Evolutionary conservation across 108 stramenopile species (phyloP), one percentile per base, ranked within the genome.

Genomic region (Seminavis robusta): DNA sequence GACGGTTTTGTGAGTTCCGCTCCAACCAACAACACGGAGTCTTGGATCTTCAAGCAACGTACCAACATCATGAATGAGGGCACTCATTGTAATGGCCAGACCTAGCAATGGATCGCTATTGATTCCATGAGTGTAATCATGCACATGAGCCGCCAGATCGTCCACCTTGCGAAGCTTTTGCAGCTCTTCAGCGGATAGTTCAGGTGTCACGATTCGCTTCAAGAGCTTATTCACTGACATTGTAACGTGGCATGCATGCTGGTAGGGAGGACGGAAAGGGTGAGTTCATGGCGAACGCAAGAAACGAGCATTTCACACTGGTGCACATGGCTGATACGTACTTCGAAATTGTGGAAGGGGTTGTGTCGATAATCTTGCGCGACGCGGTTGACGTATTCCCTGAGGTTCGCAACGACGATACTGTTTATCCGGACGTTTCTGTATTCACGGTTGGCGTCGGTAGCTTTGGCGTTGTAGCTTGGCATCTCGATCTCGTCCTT

Each of bases 171-270:
- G n/a, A n/a, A n/a, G 13, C 13, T 37, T 37, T 13, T 9, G 9
- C 36, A 13, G 36, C 11, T 37, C 36, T 37, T 13, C 36, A 37
- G n/a, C n/a, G n/a, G n/a, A n/a, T n/a, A n/a, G n/a, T 47, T 65
- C 63, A 32, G 63, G 63, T 19, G 17, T 56, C n/a, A 56, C 63
- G 28, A 65, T 65, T 28, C 63, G 43, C 27, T 36, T 56, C 46
- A 65, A 10, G 4, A 65, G 29, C 29, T 65, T 65, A 33, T 40
- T 55, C 1, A 54, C 54, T 16, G n/a, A 37, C 13, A 37, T 9
- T 9, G 36, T 37, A 13, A 37, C 9, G 13, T 49, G 24, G 9
- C 9, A 37, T 30, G 33, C 52, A 53, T 10, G 52, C 52, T 8
- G 8, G 13, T 13, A 37, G 8, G 8, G 8, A 8, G 36, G 8